Base-by-base conservation (phyloP, 176 grass and related monocot genomes). In the Microstegium vimineum region DNA sequence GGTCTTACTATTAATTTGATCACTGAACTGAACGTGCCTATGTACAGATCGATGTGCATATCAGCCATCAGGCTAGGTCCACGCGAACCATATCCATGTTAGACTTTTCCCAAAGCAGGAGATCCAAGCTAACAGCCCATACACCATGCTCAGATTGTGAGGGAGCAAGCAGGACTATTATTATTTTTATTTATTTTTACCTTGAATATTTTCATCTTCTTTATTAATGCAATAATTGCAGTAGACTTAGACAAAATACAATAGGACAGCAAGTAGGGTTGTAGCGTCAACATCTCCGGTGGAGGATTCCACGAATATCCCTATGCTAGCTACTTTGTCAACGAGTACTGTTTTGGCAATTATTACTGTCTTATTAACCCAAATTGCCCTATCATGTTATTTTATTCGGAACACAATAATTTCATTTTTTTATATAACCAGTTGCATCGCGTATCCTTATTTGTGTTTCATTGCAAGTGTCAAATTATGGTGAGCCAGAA, bases 201-300 rank as follows among this genome's bases (percentile, higher is more conserved):
- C 14, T 5, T 10, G 42, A 51, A 11, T 32, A 28, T 6, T 36
- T 36, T 18, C 52, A 13, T 4, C 1, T 63, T 46, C 0, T 45
- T 82, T 4, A 62, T 82, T 82, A 82, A 20, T 18, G 9, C 56
- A 82, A 82, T 82, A 63, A 73, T 82, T 82, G 80, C 11, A 46
- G 56, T 26, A 62, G 40, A 56, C 38, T 43, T 71, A 15, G 38
- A 8, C 25, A 71, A 43, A 43, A 43, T 23, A 27, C 68, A 43
- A 71, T 34, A 65, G 41, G 4, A 26, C 11, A n/a, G 15, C 27
- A 30, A 41, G 0, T 31, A 15, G 13, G 52, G 3, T 10, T 9
- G 3, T 33, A 10, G 27, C 26, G 37, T 62, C 37, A 70, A 46
- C 68, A 15, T 46, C 37, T 10, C n/a, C n/a, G n/a, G n/a, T n/a